Percentiles rank a stretch among this genome's conserved stretches.
Evolutionary conservation across 2,329 filamentous ascomycete genomes (phyloP).

Genomic region (Geosmithia putterillii): DNA sequence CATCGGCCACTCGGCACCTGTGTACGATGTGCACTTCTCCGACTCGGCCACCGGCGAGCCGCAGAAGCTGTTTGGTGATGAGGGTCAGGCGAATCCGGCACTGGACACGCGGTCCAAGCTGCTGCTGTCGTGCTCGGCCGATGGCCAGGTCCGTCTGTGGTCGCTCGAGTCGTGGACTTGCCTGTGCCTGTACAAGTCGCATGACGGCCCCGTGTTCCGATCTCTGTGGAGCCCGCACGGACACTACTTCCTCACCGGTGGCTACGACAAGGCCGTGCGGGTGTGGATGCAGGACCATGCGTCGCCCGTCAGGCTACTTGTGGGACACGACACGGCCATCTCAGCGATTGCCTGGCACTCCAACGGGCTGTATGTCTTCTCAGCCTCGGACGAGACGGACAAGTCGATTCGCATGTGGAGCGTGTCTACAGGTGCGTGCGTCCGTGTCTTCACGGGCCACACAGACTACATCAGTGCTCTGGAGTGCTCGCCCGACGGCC

Average conservation of each 20-base stretch:
- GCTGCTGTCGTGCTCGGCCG: constrained; percentile 76
- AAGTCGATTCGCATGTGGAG: constrained; percentile 97
- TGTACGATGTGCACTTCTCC: constrained; percentile 85
- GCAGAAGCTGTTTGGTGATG: constrained; percentile 35
- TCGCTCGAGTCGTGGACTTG: constrained; percentile 87
- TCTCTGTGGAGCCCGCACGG: constrained; percentile 85
- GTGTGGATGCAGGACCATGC: constrained; percentile 91
- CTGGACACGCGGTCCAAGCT: constrained; percentile 53
- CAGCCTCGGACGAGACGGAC: constrained; percentile 71
- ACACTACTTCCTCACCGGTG: constrained; percentile 84
- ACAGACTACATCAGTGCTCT: constrained; percentile 76
- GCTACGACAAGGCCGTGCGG: constrained; percentile 80
- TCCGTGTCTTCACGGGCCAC: constrained; percentile 87
- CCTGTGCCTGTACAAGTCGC: constrained; percentile 85
- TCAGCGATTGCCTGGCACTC: constrained; percentile 89
- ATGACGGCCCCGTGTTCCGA: constrained; percentile 81
- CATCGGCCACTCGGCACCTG: constrained; percentile 80
- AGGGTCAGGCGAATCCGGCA: constrained; percentile 24
- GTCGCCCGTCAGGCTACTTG: constrained; percentile 74
- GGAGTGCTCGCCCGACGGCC: constrained; percentile 77
- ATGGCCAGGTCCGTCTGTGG: constrained; percentile 85
- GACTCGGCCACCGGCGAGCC: constrained; percentile 47
- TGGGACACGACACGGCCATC: constrained; percentile 88
- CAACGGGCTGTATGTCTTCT: constrained; percentile 88
- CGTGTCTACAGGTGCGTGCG: constrained; percentile 72